A percentile compares a stretch with the other conserved stretches of the same genome.
Conservation (phyloP, 805 yeast species). For the Yamadazyma laniorum region DNA sequence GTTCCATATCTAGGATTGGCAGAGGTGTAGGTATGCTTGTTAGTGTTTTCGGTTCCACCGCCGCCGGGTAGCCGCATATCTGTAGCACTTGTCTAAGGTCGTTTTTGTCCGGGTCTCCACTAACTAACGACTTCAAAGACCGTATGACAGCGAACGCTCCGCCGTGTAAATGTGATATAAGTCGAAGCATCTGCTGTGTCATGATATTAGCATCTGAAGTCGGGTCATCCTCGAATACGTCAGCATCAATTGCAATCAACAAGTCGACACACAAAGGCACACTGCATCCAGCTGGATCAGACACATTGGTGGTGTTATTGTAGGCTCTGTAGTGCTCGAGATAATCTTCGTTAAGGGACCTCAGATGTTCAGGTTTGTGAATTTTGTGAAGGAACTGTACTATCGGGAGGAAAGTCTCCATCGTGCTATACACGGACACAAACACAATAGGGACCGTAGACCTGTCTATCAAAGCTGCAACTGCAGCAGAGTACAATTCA, state of each 20-base stretch:
- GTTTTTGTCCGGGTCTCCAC: background rate
- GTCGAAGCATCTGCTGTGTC: conserved; percentile 36
- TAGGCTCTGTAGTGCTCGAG: background rate
- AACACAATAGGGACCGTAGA: background rate
- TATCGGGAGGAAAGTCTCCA: conserved; percentile 14
- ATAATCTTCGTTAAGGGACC: background rate
- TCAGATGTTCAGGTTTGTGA: background rate
- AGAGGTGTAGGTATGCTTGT: background rate
- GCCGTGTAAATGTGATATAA: conserved; percentile 32
- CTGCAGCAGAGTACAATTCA: conserved; percentile 6
- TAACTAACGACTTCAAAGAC: background rate
- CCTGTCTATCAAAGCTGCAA: conserved; percentile 6
- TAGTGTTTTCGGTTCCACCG: background rate
- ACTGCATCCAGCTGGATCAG: background rate
- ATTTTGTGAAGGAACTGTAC: conserved; percentile 11
- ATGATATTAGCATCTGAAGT: conserved; percentile 18
- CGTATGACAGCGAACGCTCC: conserved; percentile 11
- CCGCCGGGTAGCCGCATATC: background rate
- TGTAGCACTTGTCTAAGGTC: background rate
- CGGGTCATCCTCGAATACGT: conserved; percentile 7
- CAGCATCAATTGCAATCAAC: conserved; percentile 1
- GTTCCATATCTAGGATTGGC: background rate
- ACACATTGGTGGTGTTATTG: background rate
- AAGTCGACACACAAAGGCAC: background rate
- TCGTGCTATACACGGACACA: conserved; percentile 7